A percentile compares a stretch with the other conserved stretches of the same genome.
Conservation (phyloP, 306 rosid species). For the Prunus campanulata region DNA sequence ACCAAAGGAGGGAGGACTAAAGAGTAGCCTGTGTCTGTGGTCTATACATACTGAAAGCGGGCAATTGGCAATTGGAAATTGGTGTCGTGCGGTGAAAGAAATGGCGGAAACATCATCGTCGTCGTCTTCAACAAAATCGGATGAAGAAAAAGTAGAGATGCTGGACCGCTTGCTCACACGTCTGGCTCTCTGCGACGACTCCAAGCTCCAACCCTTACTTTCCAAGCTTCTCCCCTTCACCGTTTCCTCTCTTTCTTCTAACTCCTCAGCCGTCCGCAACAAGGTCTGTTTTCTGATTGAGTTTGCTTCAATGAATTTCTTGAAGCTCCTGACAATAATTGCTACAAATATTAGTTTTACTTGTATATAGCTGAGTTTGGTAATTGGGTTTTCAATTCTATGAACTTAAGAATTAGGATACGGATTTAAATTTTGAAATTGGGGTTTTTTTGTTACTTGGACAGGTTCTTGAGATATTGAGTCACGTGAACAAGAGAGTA, state of each 20-base stretch:
- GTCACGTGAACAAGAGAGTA: constrained; percentile 97
- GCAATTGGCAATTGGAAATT: not conserved
- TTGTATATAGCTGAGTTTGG: not conserved
- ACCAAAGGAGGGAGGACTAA: too few relatives aligned
- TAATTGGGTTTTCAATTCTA: not conserved
- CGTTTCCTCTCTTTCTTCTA: constrained; percentile 76
- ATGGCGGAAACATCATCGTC: constrained; percentile 76
- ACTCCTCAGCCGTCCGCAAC: constrained; percentile 63
- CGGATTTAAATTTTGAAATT: not conserved
- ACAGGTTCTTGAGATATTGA: constrained; percentile 95
- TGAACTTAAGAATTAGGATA: not conserved
- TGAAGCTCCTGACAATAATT: not conserved
- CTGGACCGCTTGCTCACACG: constrained; percentile 90
- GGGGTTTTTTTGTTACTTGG: not conserved
- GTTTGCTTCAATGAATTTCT: not conserved
- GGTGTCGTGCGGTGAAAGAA: constrained; percentile 15
- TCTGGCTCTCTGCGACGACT: constrained; percentile 88
- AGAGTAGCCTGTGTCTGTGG: not conserved
- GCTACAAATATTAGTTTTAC: not conserved
- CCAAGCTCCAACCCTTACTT: constrained; percentile 77
- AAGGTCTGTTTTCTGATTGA: constrained; percentile 45
- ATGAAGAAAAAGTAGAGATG: constrained; percentile 60
- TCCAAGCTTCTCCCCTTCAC: constrained; percentile 76
- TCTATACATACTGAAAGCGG: not conserved
- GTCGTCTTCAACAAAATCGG: constrained; percentile 47